Conservation (phyloP, 2,329 filamentous ascomycete genomes). For the Domatiomyces globalis region DNA sequence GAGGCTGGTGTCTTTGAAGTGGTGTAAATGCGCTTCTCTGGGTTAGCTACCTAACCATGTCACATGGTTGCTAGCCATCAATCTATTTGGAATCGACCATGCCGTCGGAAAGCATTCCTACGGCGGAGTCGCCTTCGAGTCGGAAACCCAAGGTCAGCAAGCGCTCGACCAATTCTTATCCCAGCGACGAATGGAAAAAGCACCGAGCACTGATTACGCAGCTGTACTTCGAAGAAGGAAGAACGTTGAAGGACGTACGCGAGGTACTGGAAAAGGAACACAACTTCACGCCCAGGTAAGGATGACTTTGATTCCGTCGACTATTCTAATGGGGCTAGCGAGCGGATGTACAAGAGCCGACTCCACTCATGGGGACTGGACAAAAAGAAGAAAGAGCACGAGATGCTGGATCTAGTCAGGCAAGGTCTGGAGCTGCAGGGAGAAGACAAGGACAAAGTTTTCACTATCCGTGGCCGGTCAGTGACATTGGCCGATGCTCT, state of each 20-base stretch:
- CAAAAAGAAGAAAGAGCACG: conserved; percentile 20
- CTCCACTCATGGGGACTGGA: conserved; percentile 16
- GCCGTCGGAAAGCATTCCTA: neutral
- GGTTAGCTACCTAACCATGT: neutral
- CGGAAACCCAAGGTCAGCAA: conserved; percentile 13
- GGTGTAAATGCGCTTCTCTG: neutral
- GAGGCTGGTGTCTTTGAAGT: neutral
- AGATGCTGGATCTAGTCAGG: conserved; percentile 19
- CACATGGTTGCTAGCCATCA: neutral
- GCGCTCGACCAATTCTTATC: conserved; percentile 18
- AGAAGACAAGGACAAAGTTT: conserved; percentile 17
- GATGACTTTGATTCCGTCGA: conserved; percentile 1
- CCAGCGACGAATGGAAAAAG: conserved; percentile 16
- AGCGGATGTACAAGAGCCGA: conserved; percentile 20
- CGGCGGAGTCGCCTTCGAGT: neutral
- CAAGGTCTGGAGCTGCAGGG: conserved; percentile 16
- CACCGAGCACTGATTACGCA: conserved; percentile 16
- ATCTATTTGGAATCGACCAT: neutral
- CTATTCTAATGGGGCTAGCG: conserved; percentile 4
- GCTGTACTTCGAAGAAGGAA: conserved; percentile 18
- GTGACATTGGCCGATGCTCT: conserved; percentile 18
- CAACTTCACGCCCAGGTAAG: conserved; percentile 18
- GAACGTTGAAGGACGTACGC: conserved; percentile 18
- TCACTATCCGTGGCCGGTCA: conserved; percentile 15
- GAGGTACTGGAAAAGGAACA: conserved; percentile 16